Evolutionary conservation across 2,329 filamentous ascomycete species (phyloP).

Genomic region (Ophiostoma piceae): DNA sequence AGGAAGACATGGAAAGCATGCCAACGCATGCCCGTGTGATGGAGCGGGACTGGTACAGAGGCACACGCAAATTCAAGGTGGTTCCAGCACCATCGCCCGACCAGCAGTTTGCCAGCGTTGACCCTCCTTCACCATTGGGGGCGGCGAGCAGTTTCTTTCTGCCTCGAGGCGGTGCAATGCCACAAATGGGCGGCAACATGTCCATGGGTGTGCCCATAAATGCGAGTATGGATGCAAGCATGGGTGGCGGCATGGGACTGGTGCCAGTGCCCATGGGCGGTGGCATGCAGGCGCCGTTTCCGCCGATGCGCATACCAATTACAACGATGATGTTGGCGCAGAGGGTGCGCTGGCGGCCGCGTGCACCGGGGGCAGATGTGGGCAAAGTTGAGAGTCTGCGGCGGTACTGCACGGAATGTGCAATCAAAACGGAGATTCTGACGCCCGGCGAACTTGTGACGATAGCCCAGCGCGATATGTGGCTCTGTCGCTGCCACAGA

Average conservation of each 20-base stretch:
- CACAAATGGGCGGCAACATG: background rate
- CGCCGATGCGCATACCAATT: background rate
- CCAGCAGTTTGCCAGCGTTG: constrained; percentile 5
- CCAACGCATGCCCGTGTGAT: constrained; percentile 22
- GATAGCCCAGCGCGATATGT: constrained; percentile 17
- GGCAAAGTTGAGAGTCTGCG: constrained; percentile 27
- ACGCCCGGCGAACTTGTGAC: constrained; percentile 22
- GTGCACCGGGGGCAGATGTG: constrained; percentile 24
- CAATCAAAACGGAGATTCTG: constrained; percentile 22
- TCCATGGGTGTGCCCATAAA: background rate
- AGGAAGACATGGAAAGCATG: background rate
- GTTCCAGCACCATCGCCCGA: constrained; percentile 12
- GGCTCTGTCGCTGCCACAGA: constrained; percentile 26
- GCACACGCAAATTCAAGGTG: constrained; percentile 21
- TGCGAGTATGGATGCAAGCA: background rate
- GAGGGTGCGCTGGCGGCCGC: constrained; percentile 16
- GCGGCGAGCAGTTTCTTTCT: background rate
- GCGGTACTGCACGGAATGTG: constrained; percentile 28
- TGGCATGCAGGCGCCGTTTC: background rate
- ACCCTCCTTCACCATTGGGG: constrained; percentile 17
- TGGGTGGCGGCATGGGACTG: background rate
- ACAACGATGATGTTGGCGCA: background rate
- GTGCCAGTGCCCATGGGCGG: background rate
- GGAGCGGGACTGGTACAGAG: constrained; percentile 25
- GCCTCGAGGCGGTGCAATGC: background rate